Conservation (phyloP, 192 early-diverging fungal genomes). For the Coemansia sp. region DNA sequence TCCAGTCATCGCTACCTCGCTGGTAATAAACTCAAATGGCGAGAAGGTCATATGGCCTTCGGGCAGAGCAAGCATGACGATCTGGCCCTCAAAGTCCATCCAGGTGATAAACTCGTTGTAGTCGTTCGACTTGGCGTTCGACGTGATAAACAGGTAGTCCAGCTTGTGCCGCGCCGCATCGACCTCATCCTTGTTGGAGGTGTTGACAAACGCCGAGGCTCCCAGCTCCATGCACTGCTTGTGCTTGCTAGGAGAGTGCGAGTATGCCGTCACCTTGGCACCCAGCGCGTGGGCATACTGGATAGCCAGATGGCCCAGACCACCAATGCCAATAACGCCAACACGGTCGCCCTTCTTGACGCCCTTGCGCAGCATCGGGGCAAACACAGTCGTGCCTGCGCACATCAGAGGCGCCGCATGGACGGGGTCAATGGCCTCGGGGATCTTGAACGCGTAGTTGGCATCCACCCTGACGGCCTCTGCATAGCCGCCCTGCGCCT, state of each 20-base stretch:
- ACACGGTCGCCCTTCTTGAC: slow-evolving; percentile 60
- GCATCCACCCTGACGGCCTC: slow-evolving; percentile 58
- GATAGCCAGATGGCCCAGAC: slow-evolving; percentile 68
- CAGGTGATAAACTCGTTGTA: slow-evolving; percentile 33
- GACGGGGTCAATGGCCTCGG: slow-evolving; percentile 47
- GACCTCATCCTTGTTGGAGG: slow-evolving; percentile 20
- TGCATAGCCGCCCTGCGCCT: slow-evolving; percentile 56
- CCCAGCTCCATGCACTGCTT: slow-evolving; percentile 57
- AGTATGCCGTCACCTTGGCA: slow-evolving; percentile 53
- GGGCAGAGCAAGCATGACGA: slow-evolving; percentile 53
- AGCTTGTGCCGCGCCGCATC: slow-evolving; percentile 20
- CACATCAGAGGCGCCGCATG: slow-evolving; percentile 74
- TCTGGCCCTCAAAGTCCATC: slow-evolving; percentile 48
- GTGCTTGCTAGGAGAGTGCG: slow-evolving; percentile 54
- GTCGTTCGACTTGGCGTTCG: slow-evolving; percentile 24
- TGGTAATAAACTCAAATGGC: slow-evolving; percentile 30
- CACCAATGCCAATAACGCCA: slow-evolving; percentile 75
- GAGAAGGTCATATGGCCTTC: slow-evolving; percentile 47
- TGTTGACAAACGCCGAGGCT: slow-evolving; percentile 54
- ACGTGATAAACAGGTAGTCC: slow-evolving; percentile 40
- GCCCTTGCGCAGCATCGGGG: slow-evolving; percentile 59
- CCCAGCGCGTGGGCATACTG: slow-evolving; percentile 57
- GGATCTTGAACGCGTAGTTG: slow-evolving; percentile 62
- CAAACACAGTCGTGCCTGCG: slow-evolving; percentile 76
- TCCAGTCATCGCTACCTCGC: slow-evolving; percentile 55